These are phyloP conservation scores for Leptographium wingfieldii DNA, from an alignment of 2,329 filamentous ascomycete species.

Conservation along the genomic window DNA sequence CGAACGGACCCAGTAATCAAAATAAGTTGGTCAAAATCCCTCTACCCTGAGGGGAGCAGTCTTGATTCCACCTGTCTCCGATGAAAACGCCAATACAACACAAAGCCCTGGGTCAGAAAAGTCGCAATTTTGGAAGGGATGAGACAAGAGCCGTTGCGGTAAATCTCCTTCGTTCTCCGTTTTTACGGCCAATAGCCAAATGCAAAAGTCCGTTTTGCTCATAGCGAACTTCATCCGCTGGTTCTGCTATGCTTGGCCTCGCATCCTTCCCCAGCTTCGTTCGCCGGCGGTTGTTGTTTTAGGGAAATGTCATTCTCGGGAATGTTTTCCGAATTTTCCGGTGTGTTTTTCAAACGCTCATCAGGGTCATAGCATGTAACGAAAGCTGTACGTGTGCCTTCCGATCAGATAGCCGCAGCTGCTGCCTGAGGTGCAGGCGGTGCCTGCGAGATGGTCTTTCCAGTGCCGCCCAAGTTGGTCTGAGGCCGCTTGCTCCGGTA, in stretches of 20 bases:
- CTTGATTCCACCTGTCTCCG: background rate
- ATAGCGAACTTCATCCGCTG: background rate
- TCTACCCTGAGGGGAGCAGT: background rate
- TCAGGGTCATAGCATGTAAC: background rate
- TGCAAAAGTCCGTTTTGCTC: background rate
- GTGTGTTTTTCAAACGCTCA: background rate
- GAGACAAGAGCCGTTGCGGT: background rate
- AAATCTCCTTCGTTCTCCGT: background rate
- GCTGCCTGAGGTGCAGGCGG: slow-evolving; percentile 4
- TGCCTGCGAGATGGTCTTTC: slow-evolving; percentile 11
- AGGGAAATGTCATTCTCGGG: background rate
- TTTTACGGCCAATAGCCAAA: background rate
- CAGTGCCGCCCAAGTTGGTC: slow-evolving; percentile 69
- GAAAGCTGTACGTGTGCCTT: too few relatives aligned
- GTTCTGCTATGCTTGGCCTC: background rate
- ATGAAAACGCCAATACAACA: background rate
- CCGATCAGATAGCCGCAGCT: slow-evolving; percentile 4
- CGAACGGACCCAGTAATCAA: background rate
- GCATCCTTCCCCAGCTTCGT: background rate
- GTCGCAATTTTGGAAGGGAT: background rate
- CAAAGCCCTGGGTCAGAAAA: background rate
- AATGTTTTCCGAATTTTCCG: background rate
- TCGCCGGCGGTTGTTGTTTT: background rate
- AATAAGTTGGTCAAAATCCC: background rate
- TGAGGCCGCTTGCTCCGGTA: slow-evolving; percentile 87